Conservation (phyloP, 169 alveolate species). For the Plasmodium cynomolgi region DNA sequence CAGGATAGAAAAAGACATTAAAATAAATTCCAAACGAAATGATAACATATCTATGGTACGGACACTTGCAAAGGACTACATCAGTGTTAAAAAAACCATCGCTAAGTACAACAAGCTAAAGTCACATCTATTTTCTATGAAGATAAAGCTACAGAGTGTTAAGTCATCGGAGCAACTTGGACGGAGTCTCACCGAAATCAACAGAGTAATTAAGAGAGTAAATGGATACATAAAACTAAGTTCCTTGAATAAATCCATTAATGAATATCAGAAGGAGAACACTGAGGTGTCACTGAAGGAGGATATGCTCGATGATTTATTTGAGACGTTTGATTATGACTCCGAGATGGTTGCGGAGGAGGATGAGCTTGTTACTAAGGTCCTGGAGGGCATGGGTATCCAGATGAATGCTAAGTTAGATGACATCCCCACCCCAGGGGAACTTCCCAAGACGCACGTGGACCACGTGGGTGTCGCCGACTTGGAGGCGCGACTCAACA, state of each 20-base stretch:
- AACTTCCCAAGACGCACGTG: not conserved
- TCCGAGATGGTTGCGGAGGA: conserved; percentile 45
- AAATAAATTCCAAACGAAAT: conserved; percentile 25
- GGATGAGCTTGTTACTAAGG: conserved; percentile 41
- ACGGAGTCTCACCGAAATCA: conserved; percentile 23
- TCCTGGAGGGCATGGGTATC: conserved; percentile 35
- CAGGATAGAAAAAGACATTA: conserved; percentile 42
- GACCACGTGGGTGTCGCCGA: not conserved
- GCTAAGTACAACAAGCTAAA: conserved; percentile 39
- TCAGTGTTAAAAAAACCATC: conserved; percentile 24
- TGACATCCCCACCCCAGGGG: conserved; percentile 9
- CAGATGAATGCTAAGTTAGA: conserved; percentile 36
- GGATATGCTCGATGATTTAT: conserved; percentile 53
- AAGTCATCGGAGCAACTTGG: conserved; percentile 67
- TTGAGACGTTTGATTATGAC: conserved; percentile 51
- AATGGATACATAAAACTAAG: conserved; percentile 22
- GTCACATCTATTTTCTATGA: conserved; percentile 61
- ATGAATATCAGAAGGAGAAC: conserved; percentile 44
- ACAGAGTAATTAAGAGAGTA: conserved; percentile 24
- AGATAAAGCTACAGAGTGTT: conserved; percentile 59
- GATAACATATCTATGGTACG: not conserved
- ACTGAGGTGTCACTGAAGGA: conserved; percentile 39
- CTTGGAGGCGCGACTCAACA: conserved; percentile 20
- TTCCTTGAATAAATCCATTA: conserved; percentile 30
- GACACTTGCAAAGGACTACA: conserved; percentile 39